Evolutionary conservation across 129 eudicot species (phyloP), one percentile per base, ranked within the genome.

Genomic region (Lactuca sativa): DNA sequence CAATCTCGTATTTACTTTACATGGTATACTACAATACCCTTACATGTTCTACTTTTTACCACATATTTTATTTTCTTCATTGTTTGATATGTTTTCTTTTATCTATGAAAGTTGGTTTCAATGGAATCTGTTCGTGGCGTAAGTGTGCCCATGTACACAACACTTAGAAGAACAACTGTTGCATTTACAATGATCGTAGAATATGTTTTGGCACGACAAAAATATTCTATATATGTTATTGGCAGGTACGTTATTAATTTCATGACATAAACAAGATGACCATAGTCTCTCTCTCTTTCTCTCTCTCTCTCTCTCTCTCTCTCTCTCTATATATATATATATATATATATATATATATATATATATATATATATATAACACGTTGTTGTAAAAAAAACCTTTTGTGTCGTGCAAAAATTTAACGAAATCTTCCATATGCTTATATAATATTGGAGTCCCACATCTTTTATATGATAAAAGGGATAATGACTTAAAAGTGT

Each of bases 91-190:
- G 15, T 62, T 18, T 31, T 82, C 14, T 30, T 54, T 70, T 13
- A 44, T 66, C 4, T 47, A 18, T 47, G 5, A 73, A 72, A 82
- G 87, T 64, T 80, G 77, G 83, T 80, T 15, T 79, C 91, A 4
- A 82, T 86, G 91, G 87, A 77, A 59, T 77, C 88, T 5, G 81
- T 80, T 17, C 82, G 85, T 47, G 88, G 82, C 32, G 77, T 86
- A 62, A 86, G 69, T 25, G 91, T 86, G 64, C 87, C 85, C 30
- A 82, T 82, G 88, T 86, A 82, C 83, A 80, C 91, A 25, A 80
- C 88, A 40, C 83, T 86, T 61, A 80, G 83, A 75, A 61, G 88
- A 41, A 86, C 91, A 4, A 82, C 91, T 9, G 83, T 86, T 41
- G 82, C 83, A 25, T 82, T 86, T 79, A 86, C 85, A 40, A 80